A percentile compares a stretch with the other conserved stretches of the same genome.
Conservation (phyloP, 1,284 basidiomycete species). For the Leccinum fallax region DNA sequence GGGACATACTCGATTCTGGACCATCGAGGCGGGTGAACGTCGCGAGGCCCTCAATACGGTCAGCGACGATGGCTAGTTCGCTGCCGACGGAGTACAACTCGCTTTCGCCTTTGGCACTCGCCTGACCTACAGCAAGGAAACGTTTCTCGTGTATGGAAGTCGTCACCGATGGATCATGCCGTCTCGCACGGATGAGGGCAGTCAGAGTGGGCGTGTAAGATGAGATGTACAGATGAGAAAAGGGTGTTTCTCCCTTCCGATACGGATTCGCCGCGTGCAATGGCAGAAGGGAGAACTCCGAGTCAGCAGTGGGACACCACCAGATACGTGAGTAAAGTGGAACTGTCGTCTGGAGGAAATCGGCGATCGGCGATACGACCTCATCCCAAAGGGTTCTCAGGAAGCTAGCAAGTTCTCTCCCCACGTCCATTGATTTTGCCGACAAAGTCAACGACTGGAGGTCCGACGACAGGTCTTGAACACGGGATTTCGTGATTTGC, state of each 20-base stretch:
- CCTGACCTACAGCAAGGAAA: neutral
- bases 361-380: neutral
- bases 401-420: neutral
- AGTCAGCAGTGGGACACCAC: neutral
- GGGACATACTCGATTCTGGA: too few relatives aligned
- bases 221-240: neutral
- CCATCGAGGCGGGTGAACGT: neutral
- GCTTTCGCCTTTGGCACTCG: neutral
- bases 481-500: neutral
- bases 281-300: neutral
- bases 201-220: neutral
- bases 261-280: neutral
- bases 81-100: neutral
- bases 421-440: neutral
- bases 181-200: neutral
- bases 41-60: neutral
- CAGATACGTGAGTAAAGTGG: neutral
- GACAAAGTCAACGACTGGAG: neutral
- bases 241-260: neutral
- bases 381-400: neutral
- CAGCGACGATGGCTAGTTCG: neutral
- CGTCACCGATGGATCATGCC: neutral
- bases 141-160: neutral
- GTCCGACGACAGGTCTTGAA: neutral
- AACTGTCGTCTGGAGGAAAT: neutral